Conservation (phyloP, 176 grass and related monocot species). For the Otatea glauca region DNA sequence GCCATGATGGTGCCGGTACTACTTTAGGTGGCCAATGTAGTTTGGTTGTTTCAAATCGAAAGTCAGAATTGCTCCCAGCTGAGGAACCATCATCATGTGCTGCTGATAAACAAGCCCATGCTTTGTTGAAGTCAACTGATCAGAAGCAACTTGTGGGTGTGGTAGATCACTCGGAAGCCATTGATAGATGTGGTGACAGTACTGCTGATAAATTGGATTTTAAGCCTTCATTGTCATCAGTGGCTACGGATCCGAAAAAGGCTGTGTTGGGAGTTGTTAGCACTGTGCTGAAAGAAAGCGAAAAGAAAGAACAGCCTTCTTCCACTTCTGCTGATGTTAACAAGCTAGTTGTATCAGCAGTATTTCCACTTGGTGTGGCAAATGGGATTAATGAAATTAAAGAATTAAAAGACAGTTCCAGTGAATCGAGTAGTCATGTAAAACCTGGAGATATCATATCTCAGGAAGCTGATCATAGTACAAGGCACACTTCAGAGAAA, state of each 20-base stretch:
- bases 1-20: slow-evolving; percentile 28
- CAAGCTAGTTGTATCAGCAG: slow-evolving; percentile 32
- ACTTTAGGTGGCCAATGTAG: slow-evolving; percentile 20
- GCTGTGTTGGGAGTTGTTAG: slow-evolving; percentile 6
- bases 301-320: slow-evolving; percentile 42
- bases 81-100: slow-evolving; percentile 39
- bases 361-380: background rate
- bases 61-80: slow-evolving; percentile 20
- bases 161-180: slow-evolving; percentile 16
- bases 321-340: slow-evolving; percentile 16
- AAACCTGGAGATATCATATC: background rate
- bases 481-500: slow-evolving; percentile 49
- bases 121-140: slow-evolving; percentile 27
- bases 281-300: slow-evolving; percentile 7
- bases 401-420: slow-evolving; percentile 50
- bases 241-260: slow-evolving; percentile 10
- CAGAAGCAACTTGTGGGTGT: slow-evolving; percentile 23
- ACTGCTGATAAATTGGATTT: slow-evolving; percentile 30
- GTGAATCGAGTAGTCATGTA: slow-evolving; percentile 53
- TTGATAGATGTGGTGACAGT: slow-evolving; percentile 18
- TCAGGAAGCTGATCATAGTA: slow-evolving; percentile 42
- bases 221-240: slow-evolving; percentile 24
- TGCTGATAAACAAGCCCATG: slow-evolving; percentile 38
- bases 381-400: slow-evolving; percentile 39
- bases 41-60: slow-evolving; percentile 13